Evolutionary conservation across 164 flowering plant genomes (phyloP).

Genomic region (Stephania japonica): DNA sequence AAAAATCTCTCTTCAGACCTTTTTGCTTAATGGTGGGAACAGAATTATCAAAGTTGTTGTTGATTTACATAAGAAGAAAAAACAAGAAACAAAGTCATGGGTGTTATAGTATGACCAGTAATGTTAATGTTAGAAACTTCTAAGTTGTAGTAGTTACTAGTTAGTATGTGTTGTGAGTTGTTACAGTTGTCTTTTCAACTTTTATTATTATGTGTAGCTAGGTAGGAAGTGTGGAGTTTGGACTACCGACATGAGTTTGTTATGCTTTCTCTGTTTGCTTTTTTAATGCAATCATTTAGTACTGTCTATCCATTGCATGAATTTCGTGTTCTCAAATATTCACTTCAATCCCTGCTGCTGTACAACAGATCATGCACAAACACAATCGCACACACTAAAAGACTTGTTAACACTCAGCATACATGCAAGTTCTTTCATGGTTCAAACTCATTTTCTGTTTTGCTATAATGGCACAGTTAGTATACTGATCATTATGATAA

Average conservation of each 20-base stretch:
- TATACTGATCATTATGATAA: no score
- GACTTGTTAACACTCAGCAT: no score
- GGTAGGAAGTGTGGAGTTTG: conserved; percentile 2
- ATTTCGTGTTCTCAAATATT: conserved; percentile 1
- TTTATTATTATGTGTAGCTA: not conserved
- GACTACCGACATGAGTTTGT: not conserved
- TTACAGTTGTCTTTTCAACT: conserved; percentile 3
- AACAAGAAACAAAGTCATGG: not conserved
- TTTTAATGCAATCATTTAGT: conserved; percentile 1
- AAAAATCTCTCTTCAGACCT: not conserved
- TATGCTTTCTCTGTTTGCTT: conserved; percentile 9
- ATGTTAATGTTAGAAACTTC: not conserved
- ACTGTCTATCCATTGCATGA: conserved; percentile 3
- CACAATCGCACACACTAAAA: no score
- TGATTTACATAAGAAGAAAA: not conserved
- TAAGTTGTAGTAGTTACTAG: no score
- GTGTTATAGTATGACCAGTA: not conserved
- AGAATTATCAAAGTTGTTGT: not conserved
- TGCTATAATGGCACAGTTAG: no score
- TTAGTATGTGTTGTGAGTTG: not conserved
- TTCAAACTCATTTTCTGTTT: no score
- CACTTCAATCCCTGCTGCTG: no score
- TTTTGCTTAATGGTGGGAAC: not conserved
- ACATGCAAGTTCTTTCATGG: no score
- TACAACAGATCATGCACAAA: no score